A percentile compares a stretch with the other conserved stretches of the same genome.
Conservation (phyloP, 768 basidiomycete species). For the Suillus lakei region DNA sequence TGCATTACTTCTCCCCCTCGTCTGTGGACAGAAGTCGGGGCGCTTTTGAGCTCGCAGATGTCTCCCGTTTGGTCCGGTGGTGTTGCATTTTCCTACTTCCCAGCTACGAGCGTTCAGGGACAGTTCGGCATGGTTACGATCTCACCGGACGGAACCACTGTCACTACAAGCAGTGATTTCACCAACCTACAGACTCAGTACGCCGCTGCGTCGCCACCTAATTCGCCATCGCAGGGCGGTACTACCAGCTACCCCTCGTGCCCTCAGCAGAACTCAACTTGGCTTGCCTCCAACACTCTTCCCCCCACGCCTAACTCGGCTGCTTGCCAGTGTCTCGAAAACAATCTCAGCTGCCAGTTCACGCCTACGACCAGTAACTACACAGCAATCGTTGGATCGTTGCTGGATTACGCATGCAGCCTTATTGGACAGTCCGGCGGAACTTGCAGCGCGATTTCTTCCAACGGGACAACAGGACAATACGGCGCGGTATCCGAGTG, state of each 20-base stretch:
- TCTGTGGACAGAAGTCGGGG: conserved; percentile 79
- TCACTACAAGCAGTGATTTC: conserved; percentile 74
- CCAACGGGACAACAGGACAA: conserved; percentile 70
- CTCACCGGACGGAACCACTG: conserved; percentile 64
- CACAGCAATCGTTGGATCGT: conserved; percentile 58
- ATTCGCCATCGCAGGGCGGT: conserved; percentile 62
- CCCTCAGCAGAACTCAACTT: conserved; percentile 60
- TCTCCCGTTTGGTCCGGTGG: conserved; percentile 86
- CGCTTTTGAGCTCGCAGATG: conserved; percentile 76
- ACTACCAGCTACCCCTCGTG: conserved; percentile 58
- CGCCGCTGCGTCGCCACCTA: conserved; percentile 55
- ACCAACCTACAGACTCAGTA: conserved; percentile 67
- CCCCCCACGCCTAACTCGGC: conserved; percentile 85
- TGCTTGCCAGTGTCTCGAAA: conserved; percentile 79
- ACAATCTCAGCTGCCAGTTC: conserved; percentile 74
- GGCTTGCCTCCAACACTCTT: conserved; percentile 68
- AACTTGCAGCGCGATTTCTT: conserved; percentile 71
- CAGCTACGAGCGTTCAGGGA: conserved; percentile 70
- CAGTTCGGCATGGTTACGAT: conserved; percentile 88
- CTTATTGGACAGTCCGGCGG: conserved; percentile 65
- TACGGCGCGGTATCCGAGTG: conserved; percentile 83
- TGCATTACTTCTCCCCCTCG: conserved; percentile 67
- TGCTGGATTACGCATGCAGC: conserved; percentile 70
- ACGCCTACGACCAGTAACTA: conserved; percentile 66
- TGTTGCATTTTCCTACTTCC: conserved; percentile 90